Conservation (phyloP, 495 filamentous ascomycete genomes). For the Pyrenula aspistea region DNA sequence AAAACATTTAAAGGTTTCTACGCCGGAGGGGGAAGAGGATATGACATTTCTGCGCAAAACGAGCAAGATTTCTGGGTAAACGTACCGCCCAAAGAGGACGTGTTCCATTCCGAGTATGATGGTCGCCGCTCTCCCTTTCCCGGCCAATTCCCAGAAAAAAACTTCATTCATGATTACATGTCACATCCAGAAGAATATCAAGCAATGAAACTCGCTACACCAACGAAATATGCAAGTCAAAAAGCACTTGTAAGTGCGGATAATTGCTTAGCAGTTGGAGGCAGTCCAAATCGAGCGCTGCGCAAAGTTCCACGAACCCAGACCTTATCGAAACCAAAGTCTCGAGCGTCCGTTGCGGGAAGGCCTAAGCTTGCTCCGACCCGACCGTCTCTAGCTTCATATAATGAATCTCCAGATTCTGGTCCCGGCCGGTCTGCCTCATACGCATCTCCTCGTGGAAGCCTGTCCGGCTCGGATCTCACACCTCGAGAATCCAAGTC, state of each 20-base stretch:
- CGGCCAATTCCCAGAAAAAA: not conserved
- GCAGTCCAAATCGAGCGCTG: slow-evolving; percentile 12
- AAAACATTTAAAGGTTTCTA: not conserved
- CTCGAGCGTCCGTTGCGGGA: slow-evolving; percentile 10
- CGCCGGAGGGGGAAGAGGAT: not conserved
- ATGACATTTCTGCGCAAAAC: slow-evolving; percentile 9
- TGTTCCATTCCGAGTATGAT: slow-evolving; percentile 3
- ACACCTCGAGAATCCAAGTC: slow-evolving; percentile 11
- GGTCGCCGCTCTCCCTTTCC: slow-evolving; percentile 1
- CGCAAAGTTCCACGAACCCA: slow-evolving; percentile 4
- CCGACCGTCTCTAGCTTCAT: not conserved
- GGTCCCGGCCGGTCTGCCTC: not conserved
- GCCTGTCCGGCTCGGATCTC: slow-evolving; percentile 17
- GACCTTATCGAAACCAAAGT: slow-evolving; percentile 1
- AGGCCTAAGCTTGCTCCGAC: not conserved
- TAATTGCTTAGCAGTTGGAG: slow-evolving; percentile 9
- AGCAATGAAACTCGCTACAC: not conserved
- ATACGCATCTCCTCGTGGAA: slow-evolving; percentile 15
- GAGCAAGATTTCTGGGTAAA: slow-evolving; percentile 17
- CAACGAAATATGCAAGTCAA: not conserved
- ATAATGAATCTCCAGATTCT: not conserved
- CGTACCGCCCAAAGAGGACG: slow-evolving; percentile 10
- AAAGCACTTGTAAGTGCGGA: slow-evolving; percentile 2
- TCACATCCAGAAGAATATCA: slow-evolving; percentile 14
- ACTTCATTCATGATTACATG: slow-evolving; percentile 1